Evolutionary conservation across 306 rosid genomes (phyloP), one percentile per base, ranked within the genome.

Genomic region (Adenanthera pavonina): DNA sequence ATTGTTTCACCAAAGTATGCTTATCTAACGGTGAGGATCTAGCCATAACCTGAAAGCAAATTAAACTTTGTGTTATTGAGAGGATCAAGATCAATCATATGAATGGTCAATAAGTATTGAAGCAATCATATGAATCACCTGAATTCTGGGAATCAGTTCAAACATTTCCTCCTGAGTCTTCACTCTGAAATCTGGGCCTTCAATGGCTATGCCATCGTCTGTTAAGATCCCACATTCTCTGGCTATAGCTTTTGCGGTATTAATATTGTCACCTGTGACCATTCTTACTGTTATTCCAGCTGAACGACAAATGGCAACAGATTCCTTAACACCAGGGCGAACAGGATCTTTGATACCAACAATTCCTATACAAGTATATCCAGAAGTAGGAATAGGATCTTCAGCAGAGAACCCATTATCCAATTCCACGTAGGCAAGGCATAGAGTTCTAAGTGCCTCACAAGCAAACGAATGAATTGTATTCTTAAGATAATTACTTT

Each of bases 271-370:
- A 66, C 99, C 98, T 0, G 99, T 95, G 43, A 95, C 99, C 99
- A 95, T 95, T 84, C 97, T 78, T 7, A 95, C 98, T 30, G 88
- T 72, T 20, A 95, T 90, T 69, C 99, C 99, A 60, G 98, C 97
- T 1, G 97, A 82, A 73, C 97, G 96, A 79, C 98, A 92, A 66
- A 81, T 68, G n/a, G 92, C 96, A 64, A 95, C 98, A 30, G 99
- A 93, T 75, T 95, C 97, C 90, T 86, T 95, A 34, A 95, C 99
- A 69, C 98, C 97, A 8, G 99, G 99, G 61, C 98, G 98, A 78
- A 95, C 98, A 53, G 99, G 98, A 86, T 95, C 99, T 77, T 95
- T 95, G 76, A 95, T 95, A 19, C 99, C 99, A 46, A 95, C 96
- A 69, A 95, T 56, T 62, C 97, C 99, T 53, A 95, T 87, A 70